These are phyloP conservation scores for Curvularia hawaiiensis DNA, from an alignment of 2,329 filamentous ascomycete genomes.

Conservation along the genomic window DNA sequence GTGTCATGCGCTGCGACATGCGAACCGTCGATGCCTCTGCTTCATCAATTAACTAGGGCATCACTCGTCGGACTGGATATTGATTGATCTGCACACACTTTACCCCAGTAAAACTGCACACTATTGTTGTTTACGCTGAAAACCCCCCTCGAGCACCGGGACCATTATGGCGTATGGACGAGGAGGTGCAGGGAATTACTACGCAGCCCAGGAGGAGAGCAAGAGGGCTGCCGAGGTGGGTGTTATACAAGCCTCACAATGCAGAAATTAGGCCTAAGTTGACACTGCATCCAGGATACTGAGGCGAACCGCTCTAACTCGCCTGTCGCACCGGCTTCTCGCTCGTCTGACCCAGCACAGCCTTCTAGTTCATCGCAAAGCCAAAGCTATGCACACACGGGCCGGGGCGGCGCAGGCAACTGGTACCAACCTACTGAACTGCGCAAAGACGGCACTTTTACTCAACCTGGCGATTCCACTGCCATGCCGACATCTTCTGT, in stretches of 20 bases:
- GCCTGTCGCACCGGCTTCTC: constrained; percentile 12
- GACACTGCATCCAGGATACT: constrained; percentile 39
- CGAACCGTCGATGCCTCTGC: not conserved
- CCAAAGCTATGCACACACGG: constrained; percentile 52
- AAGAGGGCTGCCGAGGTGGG: constrained; percentile 40
- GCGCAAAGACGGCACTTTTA: constrained; percentile 47
- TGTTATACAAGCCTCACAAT: not conserved
- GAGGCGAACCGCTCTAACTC: constrained; percentile 45
- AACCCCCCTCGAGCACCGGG: not conserved
- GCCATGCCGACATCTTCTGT: constrained; percentile 33
- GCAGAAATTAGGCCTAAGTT: not conserved
- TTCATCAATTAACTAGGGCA: not conserved
- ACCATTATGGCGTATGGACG: constrained; percentile 46
- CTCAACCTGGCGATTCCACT: constrained; percentile 35
- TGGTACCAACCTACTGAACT: constrained; percentile 52
- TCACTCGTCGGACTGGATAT: not conserved
- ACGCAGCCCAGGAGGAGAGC: constrained; percentile 40
- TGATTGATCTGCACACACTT: not conserved
- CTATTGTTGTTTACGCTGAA: not conserved
- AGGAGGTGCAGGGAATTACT: constrained; percentile 55
- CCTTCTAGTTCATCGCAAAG: constrained; percentile 36
- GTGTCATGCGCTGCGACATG: constrained; percentile 4
- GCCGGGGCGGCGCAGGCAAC: constrained; percentile 55
- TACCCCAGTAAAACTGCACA: not conserved
- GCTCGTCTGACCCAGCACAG: constrained; percentile 19